Evolutionary conservation across 2,329 filamentous ascomycete species (phyloP).

Genomic region (Furcasterigmium sp.): DNA sequence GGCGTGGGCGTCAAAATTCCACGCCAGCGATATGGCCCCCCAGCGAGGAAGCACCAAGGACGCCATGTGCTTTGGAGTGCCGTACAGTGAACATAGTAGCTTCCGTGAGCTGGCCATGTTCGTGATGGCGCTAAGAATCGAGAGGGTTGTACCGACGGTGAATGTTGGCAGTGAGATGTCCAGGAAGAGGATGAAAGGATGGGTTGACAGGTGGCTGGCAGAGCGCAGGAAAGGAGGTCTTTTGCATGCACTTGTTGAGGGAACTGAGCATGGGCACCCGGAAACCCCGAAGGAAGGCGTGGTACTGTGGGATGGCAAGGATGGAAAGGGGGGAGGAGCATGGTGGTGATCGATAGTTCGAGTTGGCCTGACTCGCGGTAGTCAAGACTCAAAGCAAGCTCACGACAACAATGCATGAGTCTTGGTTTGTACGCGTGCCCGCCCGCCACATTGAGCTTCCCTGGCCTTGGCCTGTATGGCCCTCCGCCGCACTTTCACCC

Average conservation of each 20-base stretch:
- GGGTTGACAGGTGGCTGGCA: slow-evolving; percentile 57
- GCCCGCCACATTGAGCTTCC: too few species aligned
- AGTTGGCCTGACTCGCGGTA: background rate
- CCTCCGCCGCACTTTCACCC: too few species aligned
- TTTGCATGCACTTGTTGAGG: slow-evolving; percentile 38
- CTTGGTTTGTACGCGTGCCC: too few species aligned
- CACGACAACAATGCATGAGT: too few species aligned
- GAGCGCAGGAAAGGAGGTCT: slow-evolving; percentile 54
- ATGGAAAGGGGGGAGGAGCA: slow-evolving; percentile 28
- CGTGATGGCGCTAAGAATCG: slow-evolving; percentile 79
- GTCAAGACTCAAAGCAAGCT: too few species aligned
- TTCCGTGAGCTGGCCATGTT: slow-evolving; percentile 95
- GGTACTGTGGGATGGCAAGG: slow-evolving; percentile 32
- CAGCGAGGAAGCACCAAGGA: slow-evolving; percentile 80
- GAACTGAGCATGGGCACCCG: slow-evolving; percentile 24
- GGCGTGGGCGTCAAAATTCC: slow-evolving; percentile 73
- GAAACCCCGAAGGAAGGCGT: slow-evolving; percentile 9
- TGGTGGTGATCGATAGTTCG: slow-evolving; percentile 27
- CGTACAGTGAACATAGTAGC: slow-evolving; percentile 92
- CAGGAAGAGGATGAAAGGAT: slow-evolving; percentile 56
- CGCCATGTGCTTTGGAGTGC: slow-evolving; percentile 86
- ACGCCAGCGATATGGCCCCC: slow-evolving; percentile 65
- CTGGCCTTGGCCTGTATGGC: too few species aligned
- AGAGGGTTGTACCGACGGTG: slow-evolving; percentile 88
- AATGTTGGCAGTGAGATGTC: slow-evolving; percentile 63